These are phyloP conservation scores for Hypsizygus marmoreus DNA, from an alignment of 768 basidiomycete genomes.

Conservation along the genomic window DNA sequence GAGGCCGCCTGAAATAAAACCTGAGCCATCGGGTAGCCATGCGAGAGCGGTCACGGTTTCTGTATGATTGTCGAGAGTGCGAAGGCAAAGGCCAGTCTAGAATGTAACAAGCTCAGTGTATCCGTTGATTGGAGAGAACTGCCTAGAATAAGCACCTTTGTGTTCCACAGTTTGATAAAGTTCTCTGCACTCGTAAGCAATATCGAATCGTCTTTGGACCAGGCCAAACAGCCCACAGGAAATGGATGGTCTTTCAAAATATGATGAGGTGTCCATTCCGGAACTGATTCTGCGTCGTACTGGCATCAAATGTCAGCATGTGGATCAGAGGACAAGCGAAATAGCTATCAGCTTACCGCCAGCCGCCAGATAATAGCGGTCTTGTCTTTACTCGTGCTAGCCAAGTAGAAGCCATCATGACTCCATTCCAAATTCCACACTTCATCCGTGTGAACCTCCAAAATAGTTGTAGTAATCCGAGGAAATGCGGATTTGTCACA, in stretches of 20 bases:
- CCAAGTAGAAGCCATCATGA: slow-evolving; percentile 80
- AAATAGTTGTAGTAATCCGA: slow-evolving; percentile 77
- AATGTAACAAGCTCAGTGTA: slow-evolving; percentile 15
- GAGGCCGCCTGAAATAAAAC: slow-evolving; percentile 87
- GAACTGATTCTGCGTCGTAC: slow-evolving; percentile 33
- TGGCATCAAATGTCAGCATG: slow-evolving; percentile 7
- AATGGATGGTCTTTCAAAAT: slow-evolving; percentile 78
- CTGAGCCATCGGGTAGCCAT: slow-evolving; percentile 87
- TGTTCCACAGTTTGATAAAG: slow-evolving; percentile 86
- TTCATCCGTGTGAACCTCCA: slow-evolving; percentile 88
- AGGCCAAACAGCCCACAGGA: slow-evolving; percentile 80
- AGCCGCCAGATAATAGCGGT: slow-evolving; percentile 88
- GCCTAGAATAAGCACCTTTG: slow-evolving; percentile 57
- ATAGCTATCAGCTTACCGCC: slow-evolving; percentile 61
- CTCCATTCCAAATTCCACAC: slow-evolving; percentile 98
- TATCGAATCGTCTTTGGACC: slow-evolving; percentile 88
- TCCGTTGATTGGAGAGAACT: slow-evolving; percentile 3
- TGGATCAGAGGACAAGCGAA: slow-evolving; percentile 7
- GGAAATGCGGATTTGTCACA: slow-evolving; percentile 87
- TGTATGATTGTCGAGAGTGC: slow-evolving; percentile 66
- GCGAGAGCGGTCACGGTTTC: slow-evolving; percentile 85
- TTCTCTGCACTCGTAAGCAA: slow-evolving; percentile 85
- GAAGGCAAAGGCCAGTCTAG: slow-evolving; percentile 75
- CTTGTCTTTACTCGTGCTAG: slow-evolving; percentile 87
- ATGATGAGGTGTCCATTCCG: slow-evolving; percentile 61